Base-by-base conservation (phyloP, 352 stramenopile species). In the Phytophthora chlamydospora region DNA sequence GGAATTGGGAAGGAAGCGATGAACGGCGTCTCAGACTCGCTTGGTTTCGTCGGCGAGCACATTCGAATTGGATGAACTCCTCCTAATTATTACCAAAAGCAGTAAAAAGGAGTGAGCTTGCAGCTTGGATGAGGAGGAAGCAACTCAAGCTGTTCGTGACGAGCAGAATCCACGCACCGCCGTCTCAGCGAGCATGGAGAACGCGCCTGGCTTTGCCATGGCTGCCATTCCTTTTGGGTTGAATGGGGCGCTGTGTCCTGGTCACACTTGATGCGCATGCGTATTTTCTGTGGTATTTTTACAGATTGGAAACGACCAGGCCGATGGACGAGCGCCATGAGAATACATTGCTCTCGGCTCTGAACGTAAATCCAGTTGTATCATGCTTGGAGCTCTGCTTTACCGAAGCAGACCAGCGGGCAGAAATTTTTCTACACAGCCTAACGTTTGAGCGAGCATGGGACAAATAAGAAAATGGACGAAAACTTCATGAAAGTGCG, bases 21-120 rank as follows among this genome's bases (percentile, higher is more conserved):
- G 70, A 71, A 13, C 78, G 68, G 0, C 74, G 78, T n/a, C 73
- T 62, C n/a, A 70, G 43, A 50, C 45, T 61, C 41, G 45, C 42
- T 47, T 83, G 73, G 35, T 87, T 86, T 46, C 79, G 79, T 13
- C 79, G 66, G 1, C 77, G 77, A 24, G 58, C 69, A 39, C 66
- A 84, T 74, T 88, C 78, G 29, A 87, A 59, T 35, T 83, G 76
- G 43, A 88, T 78, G 38, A 76, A 80, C 27, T 87, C 63, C 17
- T 87, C 82, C 79, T 90, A 33, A n/a, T 11, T 31, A 41, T 16
- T 13, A 45, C 10, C 8, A 66, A 6, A n/a, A 29, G 19, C n/a
- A 13, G 21, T 13, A 41, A 13, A 44, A 32, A 3, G 13, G 50
- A 1, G n/a, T 50, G n/a, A 63, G 9, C 47, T 33, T 27, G 7